Evolutionary conservation across 108 stramenopile species (phyloP), one percentile per base, ranked within the genome.

Genomic region (Seminavis robusta): DNA sequence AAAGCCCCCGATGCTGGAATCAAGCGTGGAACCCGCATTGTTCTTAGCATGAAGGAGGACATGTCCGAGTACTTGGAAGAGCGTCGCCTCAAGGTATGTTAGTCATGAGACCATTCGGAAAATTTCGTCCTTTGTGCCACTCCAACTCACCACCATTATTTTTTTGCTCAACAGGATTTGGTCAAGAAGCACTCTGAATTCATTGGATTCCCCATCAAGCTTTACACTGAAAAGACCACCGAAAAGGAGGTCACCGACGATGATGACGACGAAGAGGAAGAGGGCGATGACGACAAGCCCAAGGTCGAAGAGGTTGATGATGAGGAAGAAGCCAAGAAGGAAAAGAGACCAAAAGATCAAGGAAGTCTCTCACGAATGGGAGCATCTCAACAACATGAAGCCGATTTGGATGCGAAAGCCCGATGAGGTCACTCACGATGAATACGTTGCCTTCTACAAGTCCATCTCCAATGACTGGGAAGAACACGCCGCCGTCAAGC

Each of bases 161-260:
- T n/a, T n/a, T n/a, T n/a, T n/a, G n/a, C n/a, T n/a, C n/a, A n/a
- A n/a, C n/a, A n/a, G n/a, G 98, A 99, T 64, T 79, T 99, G 45
- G 96, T 99, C 51, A 99, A 99, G 96, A 99, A 97, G 94, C 99
- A 99, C 77, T 95, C 94, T 32, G 99, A 99, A 76, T 99, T 99
- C 85, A 98, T 99, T 81, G 96, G 97, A 49, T 99, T 99, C 95
- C 97, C 97, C 47, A 98, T 99, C 92, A 96, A 96, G 88, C 92
- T 99, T 29, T 95, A 97, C 80, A 97, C 95, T 25, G 98, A 98
- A 71, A 99, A 98, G 95, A 97, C 96, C 36, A 94, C 93, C 31
- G 99, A 99, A 78, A 98, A 99, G 95, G 99, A 99, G 80, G 97
- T 99, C 31, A 96, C 97, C 32, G 97, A 97, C 67, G 98, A 99